A percentile compares a stretch with the other conserved stretches of the same genome.
These are phyloP conservation scores for Prosopis cineraria DNA, from an alignment of 306 rosid species.

Conservation along the genomic window DNA sequence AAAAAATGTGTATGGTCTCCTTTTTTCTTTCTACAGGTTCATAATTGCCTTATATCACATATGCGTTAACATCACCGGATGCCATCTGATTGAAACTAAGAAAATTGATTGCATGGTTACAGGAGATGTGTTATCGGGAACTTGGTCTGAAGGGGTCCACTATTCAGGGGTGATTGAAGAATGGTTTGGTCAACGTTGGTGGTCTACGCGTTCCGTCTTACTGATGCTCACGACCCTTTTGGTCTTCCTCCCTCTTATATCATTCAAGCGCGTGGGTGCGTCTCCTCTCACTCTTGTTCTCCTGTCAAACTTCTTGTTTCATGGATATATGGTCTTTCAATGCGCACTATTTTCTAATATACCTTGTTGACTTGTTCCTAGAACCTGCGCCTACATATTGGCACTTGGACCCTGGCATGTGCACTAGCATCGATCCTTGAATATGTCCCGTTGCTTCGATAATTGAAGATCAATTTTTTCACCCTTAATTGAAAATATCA, in stretches of 20 bases:
- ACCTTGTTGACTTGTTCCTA: not conserved
- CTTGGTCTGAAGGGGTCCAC: conserved; percentile 52
- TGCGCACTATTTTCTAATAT: not conserved
- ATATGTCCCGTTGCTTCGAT: not conserved
- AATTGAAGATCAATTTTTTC: not conserved
- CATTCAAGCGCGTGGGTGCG: conserved; percentile 67
- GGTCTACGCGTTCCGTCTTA: conserved; percentile 59
- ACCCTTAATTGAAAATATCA: not conserved
- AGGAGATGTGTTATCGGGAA: conserved; percentile 75
- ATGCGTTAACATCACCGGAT: not conserved
- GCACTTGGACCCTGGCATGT: not conserved
- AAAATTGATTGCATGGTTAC: not conserved
- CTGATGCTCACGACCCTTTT: conserved; percentile 52
- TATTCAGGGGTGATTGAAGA: conserved; percentile 67
- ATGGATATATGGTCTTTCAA: conserved; percentile 1
- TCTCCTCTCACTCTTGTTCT: not conserved
- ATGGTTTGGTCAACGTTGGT: conserved; percentile 72
- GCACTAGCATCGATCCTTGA: not conserved
- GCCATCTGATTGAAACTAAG: not conserved
- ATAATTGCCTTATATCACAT: not conserved
- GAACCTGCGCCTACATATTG: not conserved
- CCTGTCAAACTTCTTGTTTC: not conserved
- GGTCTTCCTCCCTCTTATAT: conserved; percentile 57
- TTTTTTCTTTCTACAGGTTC: not conserved
- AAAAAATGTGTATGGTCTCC: not conserved